Evolutionary conservation across 805 yeast species (phyloP).

Genomic region (Candida gorgasii): DNA sequence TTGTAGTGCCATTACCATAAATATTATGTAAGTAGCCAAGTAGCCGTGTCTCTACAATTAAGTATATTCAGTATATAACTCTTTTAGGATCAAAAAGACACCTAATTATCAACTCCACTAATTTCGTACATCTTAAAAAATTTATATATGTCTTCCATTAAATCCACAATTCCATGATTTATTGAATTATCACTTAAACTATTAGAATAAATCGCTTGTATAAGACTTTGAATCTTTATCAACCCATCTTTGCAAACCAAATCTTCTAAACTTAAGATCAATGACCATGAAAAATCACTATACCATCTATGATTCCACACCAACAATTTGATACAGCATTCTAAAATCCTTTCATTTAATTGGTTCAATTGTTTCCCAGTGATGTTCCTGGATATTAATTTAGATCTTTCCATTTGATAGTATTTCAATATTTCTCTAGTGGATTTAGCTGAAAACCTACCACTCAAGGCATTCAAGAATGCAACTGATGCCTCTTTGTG

Average conservation of each 20-base stretch:
- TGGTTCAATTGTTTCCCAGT: slow-evolving; percentile 36
- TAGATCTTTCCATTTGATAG: slow-evolving; percentile 53
- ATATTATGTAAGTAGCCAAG: too few relatives aligned
- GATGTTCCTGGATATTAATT: slow-evolving; percentile 32
- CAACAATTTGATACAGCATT: slow-evolving; percentile 69
- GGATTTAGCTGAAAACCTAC: slow-evolving; percentile 79
- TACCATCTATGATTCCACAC: slow-evolving; percentile 99
- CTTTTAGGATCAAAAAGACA: not conserved
- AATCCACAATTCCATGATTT: slow-evolving; percentile 56
- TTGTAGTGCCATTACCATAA: too few relatives aligned
- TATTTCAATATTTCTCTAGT: slow-evolving; percentile 71
- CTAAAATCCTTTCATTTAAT: slow-evolving; percentile 60
- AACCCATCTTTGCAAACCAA: slow-evolving; percentile 77
- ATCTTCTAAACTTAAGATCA: slow-evolving; percentile 56
- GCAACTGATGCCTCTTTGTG: slow-evolving; percentile 86
- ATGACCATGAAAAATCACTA: slow-evolving; percentile 76
- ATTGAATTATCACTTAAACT: slow-evolving; percentile 17
- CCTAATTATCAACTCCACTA: slow-evolving; percentile 43
- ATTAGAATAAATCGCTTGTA: slow-evolving; percentile 62
- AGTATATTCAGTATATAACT: too few relatives aligned
- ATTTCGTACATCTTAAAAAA: slow-evolving; percentile 48
- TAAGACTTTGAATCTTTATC: slow-evolving; percentile 71
- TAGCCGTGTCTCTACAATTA: too few relatives aligned
- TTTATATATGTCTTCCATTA: slow-evolving; percentile 53
- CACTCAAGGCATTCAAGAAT: slow-evolving; percentile 66